Evolutionary conservation across 2,329 filamentous ascomycete species (phyloP).

Genomic region (Aspergillus bombycis): DNA sequence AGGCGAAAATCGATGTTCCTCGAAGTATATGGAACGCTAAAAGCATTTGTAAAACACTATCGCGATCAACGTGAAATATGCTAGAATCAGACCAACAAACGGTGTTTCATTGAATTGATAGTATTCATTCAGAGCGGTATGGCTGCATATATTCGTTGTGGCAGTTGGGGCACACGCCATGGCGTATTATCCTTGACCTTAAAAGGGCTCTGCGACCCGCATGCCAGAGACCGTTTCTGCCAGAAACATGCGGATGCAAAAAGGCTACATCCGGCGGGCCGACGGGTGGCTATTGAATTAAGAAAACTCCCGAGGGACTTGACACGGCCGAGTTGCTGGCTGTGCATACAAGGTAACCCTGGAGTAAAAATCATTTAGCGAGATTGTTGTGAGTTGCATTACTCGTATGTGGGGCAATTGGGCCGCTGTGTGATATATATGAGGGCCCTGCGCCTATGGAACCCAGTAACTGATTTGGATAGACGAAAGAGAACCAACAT

Average conservation of each 20-base stretch:
- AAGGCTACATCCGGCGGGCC: constrained; percentile 23
- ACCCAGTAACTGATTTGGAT: not conserved
- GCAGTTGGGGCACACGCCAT: not conserved
- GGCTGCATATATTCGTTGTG: not conserved
- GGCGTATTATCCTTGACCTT: not conserved
- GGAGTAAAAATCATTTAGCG: not conserved
- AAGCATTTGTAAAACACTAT: not conserved
- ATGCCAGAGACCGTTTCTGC: constrained; percentile 14
- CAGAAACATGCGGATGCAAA: constrained; percentile 20
- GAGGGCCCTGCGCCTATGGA: not conserved
- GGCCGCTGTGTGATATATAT: not conserved
- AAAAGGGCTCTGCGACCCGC: not conserved
- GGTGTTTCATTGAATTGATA: not conserved
- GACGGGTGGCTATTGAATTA: constrained; percentile 12
- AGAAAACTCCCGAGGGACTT: constrained; percentile 6
- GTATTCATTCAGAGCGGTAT: not conserved
- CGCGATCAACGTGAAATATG: no score
- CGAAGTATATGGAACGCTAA: not conserved
- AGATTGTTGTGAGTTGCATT: not conserved
- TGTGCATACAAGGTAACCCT: not conserved
- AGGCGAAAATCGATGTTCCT: not conserved
- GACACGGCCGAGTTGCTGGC: not conserved
- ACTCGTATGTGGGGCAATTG: not conserved
- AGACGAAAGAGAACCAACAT: no score
- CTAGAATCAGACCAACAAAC: not conserved